These are phyloP conservation scores for Scedosporium boydii DNA, from an alignment of 2,329 filamentous ascomycete genomes.

Conservation along the genomic window DNA sequence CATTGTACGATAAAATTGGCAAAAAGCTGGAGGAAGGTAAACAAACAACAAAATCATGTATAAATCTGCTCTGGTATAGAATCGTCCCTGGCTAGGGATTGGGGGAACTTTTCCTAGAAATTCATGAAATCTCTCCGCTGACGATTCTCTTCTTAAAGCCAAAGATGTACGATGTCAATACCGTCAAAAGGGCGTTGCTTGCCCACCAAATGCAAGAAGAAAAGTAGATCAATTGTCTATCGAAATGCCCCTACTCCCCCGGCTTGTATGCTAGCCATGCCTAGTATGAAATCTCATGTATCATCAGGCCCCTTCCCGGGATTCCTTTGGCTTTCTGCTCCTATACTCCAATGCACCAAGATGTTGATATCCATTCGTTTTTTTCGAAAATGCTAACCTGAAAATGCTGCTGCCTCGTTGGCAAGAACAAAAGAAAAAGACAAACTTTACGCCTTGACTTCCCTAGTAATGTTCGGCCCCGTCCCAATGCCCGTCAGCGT, in stretches of 20 bases:
- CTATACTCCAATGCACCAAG: too few relatives aligned
- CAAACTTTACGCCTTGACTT: not conserved
- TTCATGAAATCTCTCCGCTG: not conserved
- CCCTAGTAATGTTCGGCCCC: slow-evolving; percentile 41
- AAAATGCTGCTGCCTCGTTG: too few relatives aligned
- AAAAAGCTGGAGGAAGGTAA: not conserved
- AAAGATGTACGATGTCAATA: not conserved
- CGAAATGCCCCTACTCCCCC: not conserved
- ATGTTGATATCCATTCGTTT: too few relatives aligned
- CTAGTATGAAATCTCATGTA: not conserved
- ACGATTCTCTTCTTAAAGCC: not conserved
- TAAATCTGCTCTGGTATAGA: not conserved
- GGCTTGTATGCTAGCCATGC: not conserved
- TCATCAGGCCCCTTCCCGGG: not conserved
- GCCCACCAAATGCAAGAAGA: too few relatives aligned
- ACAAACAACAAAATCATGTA: not conserved
- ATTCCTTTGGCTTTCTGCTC: not conserved
- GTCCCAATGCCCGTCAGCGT: slow-evolving; percentile 51
- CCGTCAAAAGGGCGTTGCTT: not conserved
- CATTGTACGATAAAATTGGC: not conserved
- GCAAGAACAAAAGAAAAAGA: too few relatives aligned
- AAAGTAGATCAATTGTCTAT: too few relatives aligned
- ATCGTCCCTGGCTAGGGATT: not conserved
- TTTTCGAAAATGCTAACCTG: too few relatives aligned
- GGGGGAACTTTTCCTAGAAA: not conserved